Evolutionary conservation across 768 basidiomycete genomes (phyloP), one percentile per base, ranked within the genome.

Genomic region (Crucibulum laeve): DNA sequence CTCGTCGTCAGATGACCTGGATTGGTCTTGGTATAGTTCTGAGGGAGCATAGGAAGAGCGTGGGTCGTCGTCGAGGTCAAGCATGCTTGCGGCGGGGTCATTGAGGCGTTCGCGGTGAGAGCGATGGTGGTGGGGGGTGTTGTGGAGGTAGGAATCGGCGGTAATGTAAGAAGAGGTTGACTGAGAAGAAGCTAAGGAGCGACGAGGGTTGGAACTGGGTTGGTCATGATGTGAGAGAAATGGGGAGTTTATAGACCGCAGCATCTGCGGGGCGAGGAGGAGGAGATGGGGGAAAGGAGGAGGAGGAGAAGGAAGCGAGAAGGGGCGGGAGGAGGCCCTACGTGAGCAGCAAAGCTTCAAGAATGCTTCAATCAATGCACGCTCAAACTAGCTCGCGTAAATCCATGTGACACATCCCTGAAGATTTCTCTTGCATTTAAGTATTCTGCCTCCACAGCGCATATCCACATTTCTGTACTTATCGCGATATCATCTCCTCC

Each of bases 1-100:
- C 18, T 69, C 65, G 37, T 73, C 65, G 37, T 60, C 65, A 34
- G 59, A 38, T 21, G 52, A 53, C 35, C 57, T 53, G 5, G 63
- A 55, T 38, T 68, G 60, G 25, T 58, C 53, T 18, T 62, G 48
- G 32, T 61, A 54, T 13, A 51, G 38, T 23, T 58, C 55, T 32
- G 61, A 56, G 15, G 61, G 52, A 11, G 59, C 53, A 44, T 52
- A 54, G 18, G 70, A 69, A 48, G 60, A 58, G 52, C 65, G 58
- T 44, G 61, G 45, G 51, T 83, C 77, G 51, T 81, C 76, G 50
- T 79, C 79, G 32, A 81, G 62, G 50, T 84, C 79, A 42, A 79
- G 61, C 56, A 71, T 75, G 57, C 77, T 80, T 28, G 63, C 63
- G n/a, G 68, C 60, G 45, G 68, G 68, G 51, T 75, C 72, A 52